These are phyloP conservation scores for Epichloe gansuensis DNA, from an alignment of 2,329 filamentous ascomycete species.

Conservation along the genomic window DNA sequence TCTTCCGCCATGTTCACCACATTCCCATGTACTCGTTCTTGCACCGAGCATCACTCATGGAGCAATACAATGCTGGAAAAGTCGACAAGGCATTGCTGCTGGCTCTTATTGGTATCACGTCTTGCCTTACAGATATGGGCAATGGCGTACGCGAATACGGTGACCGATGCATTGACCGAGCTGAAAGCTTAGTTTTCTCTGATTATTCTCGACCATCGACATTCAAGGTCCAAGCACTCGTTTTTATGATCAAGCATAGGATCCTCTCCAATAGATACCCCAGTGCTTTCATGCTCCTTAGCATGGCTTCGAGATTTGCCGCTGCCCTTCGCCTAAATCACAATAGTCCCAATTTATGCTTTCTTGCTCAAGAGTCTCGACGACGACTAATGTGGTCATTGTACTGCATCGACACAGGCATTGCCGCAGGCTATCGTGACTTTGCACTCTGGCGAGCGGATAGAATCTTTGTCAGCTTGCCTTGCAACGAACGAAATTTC, in stretches of 20 bases:
- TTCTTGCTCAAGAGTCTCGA: conserved; percentile 29
- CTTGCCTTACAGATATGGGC: conserved; percentile 42
- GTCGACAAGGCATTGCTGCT: conserved; percentile 42
- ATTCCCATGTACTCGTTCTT: conserved; percentile 47
- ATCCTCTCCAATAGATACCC: conserved; percentile 31
- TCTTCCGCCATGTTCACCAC: conserved; percentile 47
- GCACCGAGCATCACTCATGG: conserved; percentile 47
- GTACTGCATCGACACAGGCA: conserved; percentile 29
- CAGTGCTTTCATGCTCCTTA: conserved; percentile 32
- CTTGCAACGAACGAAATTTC: conserved; percentile 33
- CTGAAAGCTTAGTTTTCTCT: conserved; percentile 38
- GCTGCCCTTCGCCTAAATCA: conserved; percentile 31
- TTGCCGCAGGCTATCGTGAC: conserved; percentile 31
- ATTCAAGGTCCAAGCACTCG: conserved; percentile 39
- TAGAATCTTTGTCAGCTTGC: conserved; percentile 28
- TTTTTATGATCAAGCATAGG: conserved; percentile 32
- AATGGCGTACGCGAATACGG: conserved; percentile 40
- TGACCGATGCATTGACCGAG: conserved; percentile 41
- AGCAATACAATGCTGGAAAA: conserved; percentile 43
- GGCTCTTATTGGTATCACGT: conserved; percentile 43
- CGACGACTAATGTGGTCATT: conserved; percentile 32
- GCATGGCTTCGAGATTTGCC: conserved; percentile 30
- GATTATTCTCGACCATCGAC: conserved; percentile 44
- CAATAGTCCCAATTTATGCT: conserved; percentile 27
- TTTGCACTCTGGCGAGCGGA: conserved; percentile 32